Percentiles rank a stretch among this genome's conserved stretches.
Evolutionary conservation across 176 grass and related monocot species (phyloP).

Genomic region (Miscanthus lutarioriparius): DNA sequence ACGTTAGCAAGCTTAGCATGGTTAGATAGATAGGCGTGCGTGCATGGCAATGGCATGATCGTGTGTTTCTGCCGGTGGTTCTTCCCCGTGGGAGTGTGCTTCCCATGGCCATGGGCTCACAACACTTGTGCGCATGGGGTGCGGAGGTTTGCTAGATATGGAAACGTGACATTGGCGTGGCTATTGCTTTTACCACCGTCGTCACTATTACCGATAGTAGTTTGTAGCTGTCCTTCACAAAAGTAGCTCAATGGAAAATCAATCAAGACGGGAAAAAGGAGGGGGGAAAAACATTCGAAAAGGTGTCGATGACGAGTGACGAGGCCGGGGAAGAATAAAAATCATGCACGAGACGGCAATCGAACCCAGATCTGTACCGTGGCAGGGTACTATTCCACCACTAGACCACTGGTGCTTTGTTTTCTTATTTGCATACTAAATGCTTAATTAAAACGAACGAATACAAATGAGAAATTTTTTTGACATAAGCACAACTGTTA

Average conservation of each 20-base stretch:
- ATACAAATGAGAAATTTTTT: no score
- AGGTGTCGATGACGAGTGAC: no score
- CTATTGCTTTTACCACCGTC: no score
- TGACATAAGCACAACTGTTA: no score
- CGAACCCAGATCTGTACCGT: conserved; percentile 77
- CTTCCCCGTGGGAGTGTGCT: neutral
- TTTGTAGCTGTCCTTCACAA: no score
- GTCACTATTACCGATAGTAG: no score
- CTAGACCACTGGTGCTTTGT: conserved; percentile 64
- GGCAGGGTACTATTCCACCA: conserved; percentile 88
- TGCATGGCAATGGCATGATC: conserved; percentile 27
- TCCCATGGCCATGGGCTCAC: neutral
- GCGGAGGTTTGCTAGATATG: neutral
- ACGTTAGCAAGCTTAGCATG: neutral
- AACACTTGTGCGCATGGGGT: neutral
- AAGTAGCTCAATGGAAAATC: no score
- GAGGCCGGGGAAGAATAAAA: no score
- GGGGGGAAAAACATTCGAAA: no score
- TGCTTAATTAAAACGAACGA: no score
- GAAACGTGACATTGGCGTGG: neutral
- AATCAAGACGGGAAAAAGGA: no score
- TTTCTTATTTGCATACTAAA: no score
- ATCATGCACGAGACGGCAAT: conserved; percentile 50
- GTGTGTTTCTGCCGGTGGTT: neutral
- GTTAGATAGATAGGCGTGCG: neutral